Evolutionary conservation across 2,329 filamentous ascomycete species (phyloP).

Genomic region (Pseudocercospora macadamiae): DNA sequence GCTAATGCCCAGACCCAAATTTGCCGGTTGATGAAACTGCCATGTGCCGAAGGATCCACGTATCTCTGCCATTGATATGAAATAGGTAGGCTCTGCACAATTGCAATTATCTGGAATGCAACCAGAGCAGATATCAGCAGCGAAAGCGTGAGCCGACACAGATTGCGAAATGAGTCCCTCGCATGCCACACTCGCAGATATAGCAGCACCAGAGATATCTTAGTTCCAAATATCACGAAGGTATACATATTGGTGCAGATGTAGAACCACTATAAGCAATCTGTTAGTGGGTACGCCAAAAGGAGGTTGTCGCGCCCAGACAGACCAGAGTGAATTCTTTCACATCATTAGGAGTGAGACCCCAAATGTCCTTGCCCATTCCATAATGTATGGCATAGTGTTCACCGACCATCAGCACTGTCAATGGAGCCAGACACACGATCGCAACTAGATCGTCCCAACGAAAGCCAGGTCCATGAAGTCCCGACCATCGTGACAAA

Average conservation of each 20-base stretch:
- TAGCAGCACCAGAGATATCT: conserved; percentile 21
- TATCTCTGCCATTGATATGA: conserved; percentile 8
- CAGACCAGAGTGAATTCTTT: conserved; percentile 16
- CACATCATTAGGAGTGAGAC: background rate
- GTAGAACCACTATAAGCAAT: conserved; percentile 22
- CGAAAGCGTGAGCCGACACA: conserved; percentile 12
- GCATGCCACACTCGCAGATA: conserved; percentile 20
- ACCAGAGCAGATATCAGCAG: conserved; percentile 11
- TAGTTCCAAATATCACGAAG: conserved; percentile 16
- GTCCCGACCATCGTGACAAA: conserved; percentile 7
- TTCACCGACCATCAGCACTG: conserved; percentile 12
- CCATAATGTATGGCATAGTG: conserved; percentile 18
- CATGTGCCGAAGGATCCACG: background rate
- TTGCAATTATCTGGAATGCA: conserved; percentile 15
- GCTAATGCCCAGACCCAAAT: conserved; percentile 9
- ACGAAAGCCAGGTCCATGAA: conserved; percentile 5
- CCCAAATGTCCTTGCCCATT: conserved; percentile 19
- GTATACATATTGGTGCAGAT: conserved; percentile 16
- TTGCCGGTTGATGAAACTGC: conserved; percentile 14
- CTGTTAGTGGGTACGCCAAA: background rate
- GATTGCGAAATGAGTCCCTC: conserved; percentile 1
- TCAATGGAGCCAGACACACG: conserved; percentile 6
- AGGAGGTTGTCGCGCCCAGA: background rate
- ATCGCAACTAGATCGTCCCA: conserved; percentile 16
- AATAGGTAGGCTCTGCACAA: conserved; percentile 13